Conservation (phyloP, 1,284 basidiomycete genomes). For the Macrocystidia cucumis region DNA sequence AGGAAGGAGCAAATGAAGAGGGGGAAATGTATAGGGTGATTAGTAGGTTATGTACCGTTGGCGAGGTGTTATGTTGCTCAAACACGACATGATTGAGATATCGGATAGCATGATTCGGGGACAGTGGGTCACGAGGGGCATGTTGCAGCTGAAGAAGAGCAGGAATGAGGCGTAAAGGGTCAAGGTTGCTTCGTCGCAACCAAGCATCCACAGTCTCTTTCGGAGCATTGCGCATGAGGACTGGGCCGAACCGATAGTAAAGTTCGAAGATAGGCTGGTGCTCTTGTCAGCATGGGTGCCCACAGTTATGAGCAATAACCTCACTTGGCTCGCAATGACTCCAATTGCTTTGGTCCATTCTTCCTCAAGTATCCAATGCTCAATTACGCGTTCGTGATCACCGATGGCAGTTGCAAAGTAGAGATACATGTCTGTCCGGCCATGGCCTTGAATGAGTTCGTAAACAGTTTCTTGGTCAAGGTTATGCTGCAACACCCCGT, state of each 20-base stretch:
- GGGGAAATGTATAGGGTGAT: slow-evolving; percentile 78
- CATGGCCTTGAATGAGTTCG: slow-evolving; percentile 90
- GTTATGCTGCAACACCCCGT: slow-evolving; percentile 61
- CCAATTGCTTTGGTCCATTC: slow-evolving; percentile 91
- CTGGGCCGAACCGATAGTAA: slow-evolving; percentile 90
- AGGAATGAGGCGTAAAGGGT: slow-evolving; percentile 84
- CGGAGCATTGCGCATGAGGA: slow-evolving; percentile 82
- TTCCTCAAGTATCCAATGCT: slow-evolving; percentile 89
- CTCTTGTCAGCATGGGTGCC: slow-evolving; percentile 7
- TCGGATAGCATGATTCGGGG: slow-evolving; percentile 79
- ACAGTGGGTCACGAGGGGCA: slow-evolving; percentile 58
- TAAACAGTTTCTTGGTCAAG: slow-evolving; percentile 84
- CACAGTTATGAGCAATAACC: slow-evolving; percentile 9
- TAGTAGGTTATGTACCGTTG: slow-evolving; percentile 91
- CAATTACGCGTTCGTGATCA: slow-evolving; percentile 83
- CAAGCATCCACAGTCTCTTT: slow-evolving; percentile 90
- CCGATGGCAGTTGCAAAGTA: slow-evolving; percentile 83
- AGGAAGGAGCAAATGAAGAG: slow-evolving; percentile 22
- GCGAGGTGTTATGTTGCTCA: slow-evolving; percentile 70
- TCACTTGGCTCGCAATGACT: slow-evolving; percentile 79
- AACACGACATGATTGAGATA: slow-evolving; percentile 86
- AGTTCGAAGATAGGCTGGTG: slow-evolving; percentile 70
- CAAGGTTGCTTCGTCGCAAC: slow-evolving; percentile 75
- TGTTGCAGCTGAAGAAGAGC: slow-evolving; percentile 81
- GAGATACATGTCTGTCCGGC: slow-evolving; percentile 87